Base-by-base conservation (phyloP, 768 basidiomycete species). In the Calocybe cyanea region DNA sequence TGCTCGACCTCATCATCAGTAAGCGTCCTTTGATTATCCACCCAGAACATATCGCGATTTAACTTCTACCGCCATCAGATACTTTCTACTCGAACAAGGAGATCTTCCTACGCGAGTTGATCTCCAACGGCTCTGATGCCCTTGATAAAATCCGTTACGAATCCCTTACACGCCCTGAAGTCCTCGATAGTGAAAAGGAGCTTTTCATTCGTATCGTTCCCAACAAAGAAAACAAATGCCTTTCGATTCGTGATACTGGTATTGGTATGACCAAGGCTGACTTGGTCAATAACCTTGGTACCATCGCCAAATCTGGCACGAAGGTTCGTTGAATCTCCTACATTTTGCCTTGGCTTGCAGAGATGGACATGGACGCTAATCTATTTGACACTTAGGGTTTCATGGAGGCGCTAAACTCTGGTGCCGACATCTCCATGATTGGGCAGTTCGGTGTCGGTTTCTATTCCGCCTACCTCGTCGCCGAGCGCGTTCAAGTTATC, bases 71-170 rank as follows among this genome's bases (percentile, higher is more conserved):
- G n/a, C n/a, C 37, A 8, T n/a, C 55, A 91, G 89, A 97, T 79
- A 97, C 95, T 53, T 98, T 98, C 85, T 99, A 98, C 84, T 96
- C 93, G 52, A 97, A 99, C 85, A 99, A 99, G 80, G 95, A 97
- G 75, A 98, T 99, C 69, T 98, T 98, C 83, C 85, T 99, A 58
- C 90, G 96, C 66, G 96, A 98, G 72, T 53, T 98, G 57, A 97
- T 95, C 71, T 98, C 95, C 54, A 97, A 97, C 75, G 73, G 76
- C 55, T 98, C 96, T 49, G 96, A 98, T 82, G 96, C 96, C 40
- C 83, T 98, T 69, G 96, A 99, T 76, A 98, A 98, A 79, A 89
- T 98, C 63, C 92, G 96, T 38, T 99, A 98, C 68, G 80, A 88
- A 25, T 95, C 96, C 44, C 77, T 98, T 55, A 99, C 95, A 55